These are phyloP conservation scores for Aspergillus ostianus DNA, from an alignment of 495 filamentous ascomycete species.

Conservation along the genomic window DNA sequence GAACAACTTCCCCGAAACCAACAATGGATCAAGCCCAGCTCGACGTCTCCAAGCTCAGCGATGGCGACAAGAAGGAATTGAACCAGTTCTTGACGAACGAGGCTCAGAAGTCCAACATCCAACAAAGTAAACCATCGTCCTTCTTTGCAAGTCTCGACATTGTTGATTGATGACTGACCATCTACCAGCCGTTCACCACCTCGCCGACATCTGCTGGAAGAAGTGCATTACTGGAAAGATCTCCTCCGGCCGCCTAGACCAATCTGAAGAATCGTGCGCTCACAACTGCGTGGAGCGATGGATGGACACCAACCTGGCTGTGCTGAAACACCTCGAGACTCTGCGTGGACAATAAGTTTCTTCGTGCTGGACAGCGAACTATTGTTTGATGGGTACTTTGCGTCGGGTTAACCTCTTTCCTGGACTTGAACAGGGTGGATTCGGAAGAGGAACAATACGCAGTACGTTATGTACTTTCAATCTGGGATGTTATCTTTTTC, in stretches of 20 bases:
- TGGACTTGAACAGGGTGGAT: no score
- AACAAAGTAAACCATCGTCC: slow-evolving; percentile 62
- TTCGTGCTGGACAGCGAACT: background rate
- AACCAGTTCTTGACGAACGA: slow-evolving; percentile 78
- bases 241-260: slow-evolving; percentile 64
- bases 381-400: background rate
- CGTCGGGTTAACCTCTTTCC: background rate
- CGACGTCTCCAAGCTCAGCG: slow-evolving; percentile 72
- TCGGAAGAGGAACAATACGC: background rate
- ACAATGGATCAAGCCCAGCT: slow-evolving; percentile 40
- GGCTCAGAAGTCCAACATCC: slow-evolving; percentile 74
- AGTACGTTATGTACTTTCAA: background rate
- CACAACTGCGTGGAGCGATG: slow-evolving; percentile 92
- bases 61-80: slow-evolving; percentile 82
- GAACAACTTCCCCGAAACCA: background rate
- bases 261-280: slow-evolving; percentile 73
- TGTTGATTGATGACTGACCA: slow-evolving; percentile 7
- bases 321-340: slow-evolving; percentile 74
- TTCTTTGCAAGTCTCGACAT: background rate
- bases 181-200: slow-evolving; percentile 66
- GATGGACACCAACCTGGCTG: slow-evolving; percentile 78
- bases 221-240: slow-evolving; percentile 79
- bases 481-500: background rate
- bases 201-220: slow-evolving; percentile 89
- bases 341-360: slow-evolving; percentile 49